Base-by-base conservation (phyloP, 31 red algal genomes). In the Odonthalia washingtoniensis region DNA sequence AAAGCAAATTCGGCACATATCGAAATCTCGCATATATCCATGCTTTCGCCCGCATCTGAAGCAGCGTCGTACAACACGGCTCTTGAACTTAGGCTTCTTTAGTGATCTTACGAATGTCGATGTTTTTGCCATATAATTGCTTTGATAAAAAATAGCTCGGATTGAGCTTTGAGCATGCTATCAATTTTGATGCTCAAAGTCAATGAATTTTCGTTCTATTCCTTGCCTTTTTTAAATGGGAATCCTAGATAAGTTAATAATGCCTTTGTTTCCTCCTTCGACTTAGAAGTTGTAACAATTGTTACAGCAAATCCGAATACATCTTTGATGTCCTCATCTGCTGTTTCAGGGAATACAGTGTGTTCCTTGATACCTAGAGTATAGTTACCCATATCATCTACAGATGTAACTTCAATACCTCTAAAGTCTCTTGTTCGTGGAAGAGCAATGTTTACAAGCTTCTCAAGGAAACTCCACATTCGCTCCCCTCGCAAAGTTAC, bases 1-100 rank as follows among this genome's bases (percentile, higher is more conserved):
- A 35, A 67, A 67, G 33, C 64, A 67, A 67, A 67, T 67, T 67
- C 64, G 64, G 64, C 64, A 67, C 64, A 67, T 30, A 67, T 67
- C 64, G 33, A 67, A 67, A 67, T 67, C 64, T 67, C 64, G 27
- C 64, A 67, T 67, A 35, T 67, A 67, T 67, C 64, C 64, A 67
- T 67, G 64, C 27, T 30, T 35, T 33, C 64, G 64, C 33, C 64
- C 64, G 33, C 64, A 67, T 35, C 33, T 67, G 64, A 67, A 67
- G 33, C 64, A 67, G 30, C 64, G 64, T 33, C 33, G 27, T 30
- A 67, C 64, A 67, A 33, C 33, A 33, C 64, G 64, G 27, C 30
- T 33, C 27, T 30, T 33, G 64, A 67, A 67, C 33, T 67, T 67
- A 33, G 27, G 64, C 33, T 67, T 67, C 33, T 67, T 67, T 35